Base-by-base conservation (phyloP, 2,329 filamentous ascomycete genomes). In the Aspergillus uvarum region DNA sequence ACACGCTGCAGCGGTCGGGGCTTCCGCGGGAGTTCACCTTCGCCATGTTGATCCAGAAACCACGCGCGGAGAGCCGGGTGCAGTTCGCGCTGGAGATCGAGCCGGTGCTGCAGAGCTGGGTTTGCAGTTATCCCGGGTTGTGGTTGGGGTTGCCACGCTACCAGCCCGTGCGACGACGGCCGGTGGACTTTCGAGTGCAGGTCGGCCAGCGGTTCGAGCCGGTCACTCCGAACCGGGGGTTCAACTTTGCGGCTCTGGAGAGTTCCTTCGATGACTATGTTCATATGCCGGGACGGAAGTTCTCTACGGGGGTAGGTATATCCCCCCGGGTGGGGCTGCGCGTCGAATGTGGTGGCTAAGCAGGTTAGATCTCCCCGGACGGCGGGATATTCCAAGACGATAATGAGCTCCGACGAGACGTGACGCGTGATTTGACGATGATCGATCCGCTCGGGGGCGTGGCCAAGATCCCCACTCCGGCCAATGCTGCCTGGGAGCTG, bases 11-110 rank as follows among this genome's bases (percentile, higher is more conserved):
- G 63, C 74, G 76, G 24, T 80, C 79, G 4, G 81, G 81, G 2
- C 67, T 83, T 4, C 81, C 81, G 10, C 75, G 81, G 8, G 81
- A 83, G 59, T 82, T 83, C 53, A 82, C 81, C 2, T 82, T 83
- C 63, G 80, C 81, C 16, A 76, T 83, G 70, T 67, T 83, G 5
- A 70, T 83, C 10, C 76, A 80, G 54, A 81, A 81, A 59, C 78
- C 77, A 5, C 67, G 73, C 7, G 67, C 74, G n/a, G 68, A 76
- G 24, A 76, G 74, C 59, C 72, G 74, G 5, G 64, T 81, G 11
- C 57, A 61, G 1, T 69, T 82, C 56, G 73, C 70, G 2, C 68
- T 82, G 10, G 76, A 81, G 16, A 74, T 82, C 26, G 73, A 80
- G 16, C 77, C 80, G 0, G 71, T 76, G 2, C 69, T 82, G 11